Conservation (phyloP, 495 filamentous ascomycete species). For the Aspergillus sclerotiicarbonarius region DNA sequence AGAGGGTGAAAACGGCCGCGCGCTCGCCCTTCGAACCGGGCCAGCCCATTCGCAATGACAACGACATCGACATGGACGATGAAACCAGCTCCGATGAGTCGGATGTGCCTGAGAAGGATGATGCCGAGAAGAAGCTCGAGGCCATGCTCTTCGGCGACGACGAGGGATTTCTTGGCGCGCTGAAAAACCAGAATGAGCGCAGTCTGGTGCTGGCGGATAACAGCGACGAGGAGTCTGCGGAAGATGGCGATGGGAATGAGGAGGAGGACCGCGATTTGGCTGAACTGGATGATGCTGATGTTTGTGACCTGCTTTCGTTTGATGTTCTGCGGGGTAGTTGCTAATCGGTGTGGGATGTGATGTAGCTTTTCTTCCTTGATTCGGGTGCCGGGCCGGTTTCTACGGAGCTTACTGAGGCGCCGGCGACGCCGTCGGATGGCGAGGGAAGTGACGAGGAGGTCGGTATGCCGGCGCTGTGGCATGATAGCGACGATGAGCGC, state of each 20-base stretch:
- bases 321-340: slow-evolving; percentile 26
- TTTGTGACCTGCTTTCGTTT: slow-evolving; percentile 31
- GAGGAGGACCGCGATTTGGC: slow-evolving; percentile 36
- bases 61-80: slow-evolving; percentile 28
- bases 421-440: slow-evolving; percentile 31
- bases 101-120: slow-evolving; percentile 63
- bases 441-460: slow-evolving; percentile 29
- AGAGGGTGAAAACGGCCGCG: slow-evolving; percentile 19
- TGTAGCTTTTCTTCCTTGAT: slow-evolving; percentile 69
- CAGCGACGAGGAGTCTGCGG: slow-evolving; percentile 35
- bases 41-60: slow-evolving; percentile 18
- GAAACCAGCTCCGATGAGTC: slow-evolving; percentile 36
- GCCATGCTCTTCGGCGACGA: slow-evolving; percentile 81
- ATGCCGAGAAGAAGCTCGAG: slow-evolving; percentile 79
- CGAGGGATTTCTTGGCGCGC: slow-evolving; percentile 69
- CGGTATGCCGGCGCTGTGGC: slow-evolving; percentile 63
- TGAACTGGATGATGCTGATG: slow-evolving; percentile 62
- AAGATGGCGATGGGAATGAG: slow-evolving; percentile 27
- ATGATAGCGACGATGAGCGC: slow-evolving; percentile 93
- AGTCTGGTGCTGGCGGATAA: slow-evolving; percentile 33
- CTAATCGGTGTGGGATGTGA: not conserved
- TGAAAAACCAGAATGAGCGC: slow-evolving; percentile 50
- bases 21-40: slow-evolving; percentile 27
- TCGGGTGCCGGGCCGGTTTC: slow-evolving; percentile 50
- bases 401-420: slow-evolving; percentile 41